Base-by-base conservation (phyloP, 2,329 filamentous ascomycete species). In the Hirsutella rhossiliensis region DNA sequence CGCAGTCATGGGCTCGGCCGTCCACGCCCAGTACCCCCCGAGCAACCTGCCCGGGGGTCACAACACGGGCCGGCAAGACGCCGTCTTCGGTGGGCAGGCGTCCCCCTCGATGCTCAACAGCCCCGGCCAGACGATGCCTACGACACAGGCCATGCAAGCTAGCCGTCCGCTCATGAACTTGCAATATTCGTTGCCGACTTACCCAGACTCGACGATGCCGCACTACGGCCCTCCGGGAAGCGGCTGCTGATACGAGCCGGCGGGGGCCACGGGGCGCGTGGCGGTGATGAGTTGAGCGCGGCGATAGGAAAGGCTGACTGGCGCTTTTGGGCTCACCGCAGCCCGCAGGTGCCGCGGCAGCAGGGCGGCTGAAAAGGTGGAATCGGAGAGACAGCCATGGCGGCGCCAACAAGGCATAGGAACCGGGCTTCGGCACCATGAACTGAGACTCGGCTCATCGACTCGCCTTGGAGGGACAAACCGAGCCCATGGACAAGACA, bases 161-260 rank as follows among this genome's bases (percentile, higher is more conserved):
- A 46, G 44, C 28, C 51, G 52, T 28, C 44, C 54, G n/a, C 42
- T 48, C 5, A 44, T 58, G 42, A 49, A 48, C 29, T 57, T 58
- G 43, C 52, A 48, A 8, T 52, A 56, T 12, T 44, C 55, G 8
- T 51, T 59, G 49, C 52, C 50, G 20, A 42, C 50, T 5, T 58
- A 54, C 28, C 48, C 54, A 29, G 50, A 51, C 31, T 40, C 48
- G 4, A 43, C 49, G 34, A 46, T 48, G 13, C 47, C 47, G 17
- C 50, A 48, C 13, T 45, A 53, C 38, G 51, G 50, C n/a, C 49
- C 48, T 5, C 39, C 42, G 5, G 39, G 42, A n/a, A 50, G 51
- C 20, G 50, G 52, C 11, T 55, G 49, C 49, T 58, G 50, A 57
- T 45, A 48, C 37, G 38, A 43, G 43, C 34, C 41, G 27, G 45